Conservation (phyloP, 768 basidiomycete genomes). For the Mycena alexandri region DNA sequence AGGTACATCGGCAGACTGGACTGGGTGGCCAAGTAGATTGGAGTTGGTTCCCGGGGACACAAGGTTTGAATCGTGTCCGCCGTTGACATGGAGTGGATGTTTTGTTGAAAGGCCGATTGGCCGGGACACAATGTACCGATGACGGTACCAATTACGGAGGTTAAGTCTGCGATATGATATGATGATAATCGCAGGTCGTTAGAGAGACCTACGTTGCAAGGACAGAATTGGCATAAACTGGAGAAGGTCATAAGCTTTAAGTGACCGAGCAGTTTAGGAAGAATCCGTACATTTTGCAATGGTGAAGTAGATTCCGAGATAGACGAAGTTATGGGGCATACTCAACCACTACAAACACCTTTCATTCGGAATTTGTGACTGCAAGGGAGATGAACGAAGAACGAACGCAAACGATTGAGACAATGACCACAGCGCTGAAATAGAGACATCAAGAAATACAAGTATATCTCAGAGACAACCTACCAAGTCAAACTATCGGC, state of each 20-base stretch:
- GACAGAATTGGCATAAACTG: constrained; percentile 33
- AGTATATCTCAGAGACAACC: not conserved
- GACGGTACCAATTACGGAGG: constrained; percentile 36
- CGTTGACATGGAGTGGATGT: not conserved
- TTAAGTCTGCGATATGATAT: constrained; percentile 20
- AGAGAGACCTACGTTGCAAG: constrained; percentile 27
- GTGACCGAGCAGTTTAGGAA: too few species aligned
- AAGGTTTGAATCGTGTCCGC: not conserved
- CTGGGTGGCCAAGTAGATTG: not conserved
- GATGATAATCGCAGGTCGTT: not conserved
- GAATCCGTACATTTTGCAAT: constrained; percentile 11
- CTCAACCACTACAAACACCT: constrained; percentile 22
- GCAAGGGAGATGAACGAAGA: constrained; percentile 5
- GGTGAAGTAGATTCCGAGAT: constrained; percentile 28
- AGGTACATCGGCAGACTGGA: not conserved
- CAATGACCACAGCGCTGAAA: constrained; percentile 27
- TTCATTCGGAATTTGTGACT: too few species aligned
- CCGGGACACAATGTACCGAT: constrained; percentile 27
- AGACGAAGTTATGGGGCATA: constrained; percentile 34
- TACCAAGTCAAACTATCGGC: constrained; percentile 19
- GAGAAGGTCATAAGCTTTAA: constrained; percentile 1
- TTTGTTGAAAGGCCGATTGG: constrained; percentile 23
- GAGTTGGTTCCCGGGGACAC: not conserved
- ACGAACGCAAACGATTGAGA: constrained; percentile 28
- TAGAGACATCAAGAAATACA: too few species aligned